Percentiles rank a stretch among this genome's conserved stretches.
These are phyloP conservation scores for Alternaria arborescens DNA, from an alignment of 2,329 filamentous ascomycete species.

Conservation along the genomic window DNA sequence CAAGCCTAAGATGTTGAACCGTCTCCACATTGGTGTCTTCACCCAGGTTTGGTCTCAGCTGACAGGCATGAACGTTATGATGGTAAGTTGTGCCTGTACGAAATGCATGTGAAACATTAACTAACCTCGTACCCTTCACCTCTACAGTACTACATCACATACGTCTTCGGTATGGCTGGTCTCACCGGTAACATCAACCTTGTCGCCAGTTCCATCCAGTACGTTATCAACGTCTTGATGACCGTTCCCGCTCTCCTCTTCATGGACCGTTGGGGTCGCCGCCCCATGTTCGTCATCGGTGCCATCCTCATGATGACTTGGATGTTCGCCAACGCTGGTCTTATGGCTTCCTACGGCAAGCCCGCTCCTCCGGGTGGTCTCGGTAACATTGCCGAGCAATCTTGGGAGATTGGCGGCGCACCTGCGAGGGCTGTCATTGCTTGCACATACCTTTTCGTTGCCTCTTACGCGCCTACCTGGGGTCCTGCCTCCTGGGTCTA, in stretches of 20 bases:
- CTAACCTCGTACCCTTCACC: not conserved
- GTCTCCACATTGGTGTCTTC: slow-evolving; percentile 75
- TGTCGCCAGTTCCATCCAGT: slow-evolving; percentile 73
- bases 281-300: slow-evolving; percentile 71
- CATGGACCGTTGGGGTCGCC: slow-evolving; percentile 80
- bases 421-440: slow-evolving; percentile 65
- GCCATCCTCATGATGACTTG: slow-evolving; percentile 70
- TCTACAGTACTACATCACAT: slow-evolving; percentile 51
- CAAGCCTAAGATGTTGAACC: slow-evolving; percentile 76
- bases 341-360: slow-evolving; percentile 68
- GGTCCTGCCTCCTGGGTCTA: slow-evolving; percentile 67
- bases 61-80: slow-evolving; percentile 80
- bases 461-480: slow-evolving; percentile 72
- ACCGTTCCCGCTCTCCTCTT: slow-evolving; percentile 78
- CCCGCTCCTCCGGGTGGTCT: slow-evolving; percentile 51
- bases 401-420: slow-evolving; percentile 51
- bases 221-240: slow-evolving; percentile 82
- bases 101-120: too few relatives aligned
- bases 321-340: slow-evolving; percentile 68
- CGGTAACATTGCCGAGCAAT: slow-evolving; percentile 53
- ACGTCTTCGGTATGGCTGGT: slow-evolving; percentile 77
- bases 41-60: slow-evolving; percentile 80
- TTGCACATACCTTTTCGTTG: slow-evolving; percentile 77
- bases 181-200: slow-evolving; percentile 67
- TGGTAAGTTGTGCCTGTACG: slow-evolving; percentile 34